phyloP scores from a whole-genome alignment of 2,329 filamentous ascomycete species.

The Calonectria hongkongensis region DNA sequence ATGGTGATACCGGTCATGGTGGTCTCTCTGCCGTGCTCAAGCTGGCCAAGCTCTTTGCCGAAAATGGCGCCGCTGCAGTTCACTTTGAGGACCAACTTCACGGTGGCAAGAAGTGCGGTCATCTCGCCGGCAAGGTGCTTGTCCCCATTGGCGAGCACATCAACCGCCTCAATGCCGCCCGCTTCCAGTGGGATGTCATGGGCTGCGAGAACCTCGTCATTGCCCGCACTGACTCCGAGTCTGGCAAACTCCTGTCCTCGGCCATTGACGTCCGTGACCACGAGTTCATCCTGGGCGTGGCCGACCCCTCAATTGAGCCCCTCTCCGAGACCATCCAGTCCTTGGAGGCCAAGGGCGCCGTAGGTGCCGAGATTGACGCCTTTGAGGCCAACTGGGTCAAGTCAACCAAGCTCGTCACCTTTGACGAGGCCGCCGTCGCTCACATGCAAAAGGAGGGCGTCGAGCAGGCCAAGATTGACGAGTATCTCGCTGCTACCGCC shows the following conservation, averaged over 20 bases:
- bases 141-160: constrained; percentile 97
- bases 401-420: constrained; percentile 87
- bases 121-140: constrained; percentile 95
- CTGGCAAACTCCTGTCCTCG: constrained; percentile 90
- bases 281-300: constrained; percentile 94
- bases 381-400: constrained; percentile 95
- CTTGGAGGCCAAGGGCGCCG: constrained; percentile 89
- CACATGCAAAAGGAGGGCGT: constrained; percentile 83
- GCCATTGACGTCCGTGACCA: constrained; percentile 96
- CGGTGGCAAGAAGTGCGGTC: constrained; percentile 98
- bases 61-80: constrained; percentile 96
- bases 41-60: constrained; percentile 96
- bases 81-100: constrained; percentile 99
- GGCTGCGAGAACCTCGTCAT: constrained; percentile 96
- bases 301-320: constrained; percentile 83
- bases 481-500: constrained; percentile 78
- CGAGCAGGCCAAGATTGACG: constrained; percentile 76
- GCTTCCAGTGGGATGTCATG: constrained; percentile 99
- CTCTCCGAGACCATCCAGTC: constrained; percentile 91
- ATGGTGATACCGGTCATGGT: constrained; percentile 97
- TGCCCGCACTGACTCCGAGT: constrained; percentile 96
- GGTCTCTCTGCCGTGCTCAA: constrained; percentile 95
- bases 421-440: constrained; percentile 90
- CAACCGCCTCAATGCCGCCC: constrained; percentile 91
- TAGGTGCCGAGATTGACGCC: constrained; percentile 86